Percentiles rank a stretch among this genome's conserved stretches.
Conservation (phyloP, 805 yeast species). For the Maudiozyma saulgeensis region DNA sequence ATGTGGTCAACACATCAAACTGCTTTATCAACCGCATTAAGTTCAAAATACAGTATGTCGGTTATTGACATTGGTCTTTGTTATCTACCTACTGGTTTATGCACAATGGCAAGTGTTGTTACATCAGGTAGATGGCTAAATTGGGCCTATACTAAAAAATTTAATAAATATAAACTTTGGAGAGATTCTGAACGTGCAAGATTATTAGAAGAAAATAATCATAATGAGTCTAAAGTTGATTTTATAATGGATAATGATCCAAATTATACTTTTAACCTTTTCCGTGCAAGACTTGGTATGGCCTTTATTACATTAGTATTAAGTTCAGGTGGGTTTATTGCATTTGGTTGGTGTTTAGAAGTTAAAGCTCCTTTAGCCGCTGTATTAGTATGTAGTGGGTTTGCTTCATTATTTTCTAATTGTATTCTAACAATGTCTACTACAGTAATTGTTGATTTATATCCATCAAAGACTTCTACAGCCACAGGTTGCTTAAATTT, state of each 20-base stretch:
- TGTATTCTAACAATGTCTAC: slow-evolving; percentile 48
- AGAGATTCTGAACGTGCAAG: slow-evolving; percentile 9
- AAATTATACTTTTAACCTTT: slow-evolving; percentile 40
- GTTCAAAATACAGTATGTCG: slow-evolving; percentile 39
- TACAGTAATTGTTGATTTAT: slow-evolving; percentile 67
- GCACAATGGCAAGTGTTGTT: slow-evolving; percentile 53
- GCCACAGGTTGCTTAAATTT: slow-evolving; percentile 67
- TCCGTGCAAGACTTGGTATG: slow-evolving; percentile 45
- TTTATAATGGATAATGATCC: slow-evolving; percentile 17
- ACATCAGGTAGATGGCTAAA: slow-evolving; percentile 50
- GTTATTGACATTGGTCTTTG: slow-evolving; percentile 58
- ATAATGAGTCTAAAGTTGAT: slow-evolving; percentile 13
- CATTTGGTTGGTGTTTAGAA: slow-evolving; percentile 70
- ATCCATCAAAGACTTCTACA: slow-evolving; percentile 61
- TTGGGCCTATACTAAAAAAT: slow-evolving; percentile 27
- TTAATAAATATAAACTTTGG: slow-evolving; percentile 17
- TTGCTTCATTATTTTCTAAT: slow-evolving; percentile 50
- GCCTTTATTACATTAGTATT: slow-evolving; percentile 35
- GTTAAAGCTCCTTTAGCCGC: slow-evolving; percentile 39
- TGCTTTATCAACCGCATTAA: slow-evolving; percentile 47
- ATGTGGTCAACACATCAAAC: slow-evolving; percentile 65
- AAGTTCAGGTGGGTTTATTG: slow-evolving; percentile 32
- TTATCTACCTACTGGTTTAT: slow-evolving; percentile 66
- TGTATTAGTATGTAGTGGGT: slow-evolving; percentile 47
- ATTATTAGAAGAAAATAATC: slow-evolving; percentile 13